These are phyloP conservation scores for Colletotrichum destructivum DNA, from an alignment of 2,329 filamentous ascomycete species.

Conservation along the genomic window DNA sequence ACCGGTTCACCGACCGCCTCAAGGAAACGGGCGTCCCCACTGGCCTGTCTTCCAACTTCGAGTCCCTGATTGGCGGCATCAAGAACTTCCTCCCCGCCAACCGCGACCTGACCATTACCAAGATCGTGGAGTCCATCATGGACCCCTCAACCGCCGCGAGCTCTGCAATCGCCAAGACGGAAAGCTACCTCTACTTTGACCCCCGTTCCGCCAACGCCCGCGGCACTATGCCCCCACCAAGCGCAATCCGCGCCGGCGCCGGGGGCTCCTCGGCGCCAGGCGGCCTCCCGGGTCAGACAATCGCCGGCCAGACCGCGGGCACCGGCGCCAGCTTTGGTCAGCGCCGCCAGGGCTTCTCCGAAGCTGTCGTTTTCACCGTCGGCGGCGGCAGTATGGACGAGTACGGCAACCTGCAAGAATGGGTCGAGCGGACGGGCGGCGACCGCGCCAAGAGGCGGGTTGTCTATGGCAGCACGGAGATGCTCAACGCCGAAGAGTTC, in stretches of 20 bases:
- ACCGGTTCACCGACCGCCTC: constrained; percentile 91
- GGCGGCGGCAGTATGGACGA: constrained; percentile 99
- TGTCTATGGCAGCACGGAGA: constrained; percentile 94
- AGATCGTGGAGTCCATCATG: constrained; percentile 99
- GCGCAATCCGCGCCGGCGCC: constrained; percentile 66
- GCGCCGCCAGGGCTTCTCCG: constrained; percentile 87
- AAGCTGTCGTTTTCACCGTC: constrained; percentile 94
- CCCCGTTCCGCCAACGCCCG: constrained; percentile 93
- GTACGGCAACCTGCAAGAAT: constrained; percentile 97
- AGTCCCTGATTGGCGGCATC: constrained; percentile 93
- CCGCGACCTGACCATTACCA: constrained; percentile 95
- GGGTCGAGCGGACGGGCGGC: constrained; percentile 84
- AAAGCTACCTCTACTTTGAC: constrained; percentile 97
- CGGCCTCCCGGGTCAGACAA: constrained; percentile 61
- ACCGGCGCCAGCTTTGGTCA: constrained; percentile 92
- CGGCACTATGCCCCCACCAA: constrained; percentile 89
- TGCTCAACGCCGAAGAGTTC: constrained; percentile 79
- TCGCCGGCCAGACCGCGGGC: constrained; percentile 67
- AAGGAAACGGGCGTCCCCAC: constrained; percentile 88
- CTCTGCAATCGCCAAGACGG: constrained; percentile 94
- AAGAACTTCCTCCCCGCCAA: constrained; percentile 99
- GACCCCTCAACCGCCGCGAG: constrained; percentile 91
- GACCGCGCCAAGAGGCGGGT: constrained; percentile 82
- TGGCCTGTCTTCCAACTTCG: constrained; percentile 83
- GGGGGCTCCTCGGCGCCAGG: constrained; percentile 59